Evolutionary conservation across 345 rosid species (phyloP).

Genomic region (Streptanthus diversifolius): DNA sequence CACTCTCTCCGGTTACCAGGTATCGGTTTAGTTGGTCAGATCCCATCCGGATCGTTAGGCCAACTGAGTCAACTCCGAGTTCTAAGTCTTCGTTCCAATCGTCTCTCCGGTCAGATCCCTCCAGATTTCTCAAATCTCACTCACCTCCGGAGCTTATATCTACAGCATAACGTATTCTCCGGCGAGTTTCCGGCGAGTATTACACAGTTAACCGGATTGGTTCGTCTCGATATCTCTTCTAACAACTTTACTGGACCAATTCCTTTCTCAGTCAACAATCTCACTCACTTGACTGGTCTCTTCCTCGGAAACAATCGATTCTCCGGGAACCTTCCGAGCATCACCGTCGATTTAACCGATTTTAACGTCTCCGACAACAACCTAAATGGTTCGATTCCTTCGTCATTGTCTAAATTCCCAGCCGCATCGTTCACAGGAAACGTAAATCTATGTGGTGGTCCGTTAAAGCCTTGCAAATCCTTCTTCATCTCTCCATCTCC

Average conservation of each 20-base stretch:
- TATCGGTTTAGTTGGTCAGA: conserved; percentile 66
- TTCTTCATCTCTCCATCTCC: conserved; percentile 72
- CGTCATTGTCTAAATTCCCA: conserved; percentile 40
- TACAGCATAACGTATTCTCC: conserved; percentile 62
- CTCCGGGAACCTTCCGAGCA: conserved; percentile 66
- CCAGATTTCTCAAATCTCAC: conserved; percentile 74
- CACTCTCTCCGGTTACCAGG: conserved; percentile 77
- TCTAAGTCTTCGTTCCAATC: conserved; percentile 80
- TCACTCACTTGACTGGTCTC: conserved; percentile 65
- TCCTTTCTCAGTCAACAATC: conserved; percentile 71
- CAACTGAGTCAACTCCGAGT: conserved; percentile 68
- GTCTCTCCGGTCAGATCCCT: conserved; percentile 79
- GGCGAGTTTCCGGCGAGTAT: conserved; percentile 65
- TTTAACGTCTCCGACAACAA: conserved; percentile 76
- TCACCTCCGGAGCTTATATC: conserved; percentile 63
- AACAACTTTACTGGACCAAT: conserved; percentile 71
- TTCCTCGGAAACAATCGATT: conserved; percentile 57
- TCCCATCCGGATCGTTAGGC: conserved; percentile 73
- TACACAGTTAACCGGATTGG: conserved; percentile 47
- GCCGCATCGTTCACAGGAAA: conserved; percentile 65
- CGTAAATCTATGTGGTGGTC: conserved; percentile 74
- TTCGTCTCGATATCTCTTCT: conserved; percentile 78
- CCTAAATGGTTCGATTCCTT: conserved; percentile 83
- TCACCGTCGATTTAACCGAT: conserved; percentile 32
- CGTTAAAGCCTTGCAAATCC: conserved; percentile 64